Base-by-base conservation (phyloP, 257 asterid genomes). In the Lycium barbarum region DNA sequence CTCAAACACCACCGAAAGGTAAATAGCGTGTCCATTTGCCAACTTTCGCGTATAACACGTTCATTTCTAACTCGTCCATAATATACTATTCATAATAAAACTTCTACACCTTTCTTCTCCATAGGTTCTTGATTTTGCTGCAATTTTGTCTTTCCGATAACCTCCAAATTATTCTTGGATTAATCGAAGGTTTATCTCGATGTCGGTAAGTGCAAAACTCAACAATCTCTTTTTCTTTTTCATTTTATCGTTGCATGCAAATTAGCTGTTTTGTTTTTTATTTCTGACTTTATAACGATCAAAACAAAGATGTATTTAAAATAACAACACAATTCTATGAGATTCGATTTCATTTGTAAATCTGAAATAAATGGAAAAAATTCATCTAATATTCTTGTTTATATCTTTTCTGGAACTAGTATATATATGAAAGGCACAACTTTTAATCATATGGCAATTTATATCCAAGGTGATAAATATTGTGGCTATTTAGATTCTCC, bases 161-260 rank as follows among this genome's bases (percentile, higher is more conserved):
- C 12, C 59, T 7, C 81, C 20, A 74, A 22, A 76, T 76, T 13
- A 2, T 51, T 76, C 47, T 76, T 1, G 1, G 63, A 22, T 26
- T 26, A 13, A 51, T 51, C 62, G 4, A 6, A 40, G 45, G 6
- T 40, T 49, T 51, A 11, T 76, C 20, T 76, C 47, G 0, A 76
- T 76, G 82, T 3, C 82, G 82, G 82, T 76, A 26, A 76, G 63
- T 53, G 22, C 6, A 14, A 49, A 22, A 20, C 80, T 73, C 59
- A 13, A 13, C 11, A 18, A 22, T 76, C 47, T 76, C 11, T 33
- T 22, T 76, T 51, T 18, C 7, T 22, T 22, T 49, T 57, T 57
- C 65, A 17, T 58, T 73, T 76, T 76, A 4, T 14, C 9, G 12
- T 49, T 49, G 15, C 20, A 74, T 26, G 33, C 33, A 74, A 40